These are phyloP conservation scores for Furcasterigmium sp. DNA, from an alignment of 2,329 filamentous ascomycete species.

Conservation along the genomic window DNA sequence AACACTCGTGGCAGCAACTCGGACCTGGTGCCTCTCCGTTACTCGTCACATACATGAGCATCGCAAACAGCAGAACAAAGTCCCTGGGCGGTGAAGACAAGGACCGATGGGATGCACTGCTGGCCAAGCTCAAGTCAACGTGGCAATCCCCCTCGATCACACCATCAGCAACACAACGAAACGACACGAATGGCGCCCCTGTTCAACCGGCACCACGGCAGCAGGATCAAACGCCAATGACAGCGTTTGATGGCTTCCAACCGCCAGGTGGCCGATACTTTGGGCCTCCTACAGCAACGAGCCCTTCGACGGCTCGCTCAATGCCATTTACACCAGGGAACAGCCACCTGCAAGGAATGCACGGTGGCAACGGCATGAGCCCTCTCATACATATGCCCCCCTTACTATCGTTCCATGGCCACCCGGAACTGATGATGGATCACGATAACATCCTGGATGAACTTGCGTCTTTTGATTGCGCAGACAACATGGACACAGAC, in stretches of 20 bases:
- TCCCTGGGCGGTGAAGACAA: slow-evolving; percentile 27
- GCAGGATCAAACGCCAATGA: not conserved
- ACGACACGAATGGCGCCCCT: too few relatives aligned
- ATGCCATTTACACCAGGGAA: slow-evolving; percentile 11
- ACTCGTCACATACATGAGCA: slow-evolving; percentile 25
- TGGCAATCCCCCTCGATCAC: slow-evolving; percentile 16
- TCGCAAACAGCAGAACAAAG: slow-evolving; percentile 23
- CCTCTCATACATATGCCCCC: slow-evolving; percentile 2
- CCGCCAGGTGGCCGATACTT: not conserved
- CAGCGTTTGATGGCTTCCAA: slow-evolving; percentile 1
- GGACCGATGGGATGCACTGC: slow-evolving; percentile 21
- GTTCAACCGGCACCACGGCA: too few relatives aligned
- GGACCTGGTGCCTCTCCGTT: slow-evolving; percentile 28
- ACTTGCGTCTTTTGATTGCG: slow-evolving; percentile 43
- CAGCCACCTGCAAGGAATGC: not conserved
- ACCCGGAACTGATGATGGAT: slow-evolving; percentile 24
- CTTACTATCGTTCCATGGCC: not conserved
- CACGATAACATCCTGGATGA: slow-evolving; percentile 49
- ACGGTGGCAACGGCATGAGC: not conserved
- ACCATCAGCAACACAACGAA: not conserved
- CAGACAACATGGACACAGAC: slow-evolving; percentile 46
- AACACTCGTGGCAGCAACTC: slow-evolving; percentile 20
- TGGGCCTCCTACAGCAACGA: slow-evolving; percentile 3
- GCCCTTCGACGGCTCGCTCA: slow-evolving; percentile 10
- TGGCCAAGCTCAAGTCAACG: slow-evolving; percentile 18